phyloP scores from a whole-genome alignment of 177 flowering plant genomes.

The Vitis hybrid region DNA sequence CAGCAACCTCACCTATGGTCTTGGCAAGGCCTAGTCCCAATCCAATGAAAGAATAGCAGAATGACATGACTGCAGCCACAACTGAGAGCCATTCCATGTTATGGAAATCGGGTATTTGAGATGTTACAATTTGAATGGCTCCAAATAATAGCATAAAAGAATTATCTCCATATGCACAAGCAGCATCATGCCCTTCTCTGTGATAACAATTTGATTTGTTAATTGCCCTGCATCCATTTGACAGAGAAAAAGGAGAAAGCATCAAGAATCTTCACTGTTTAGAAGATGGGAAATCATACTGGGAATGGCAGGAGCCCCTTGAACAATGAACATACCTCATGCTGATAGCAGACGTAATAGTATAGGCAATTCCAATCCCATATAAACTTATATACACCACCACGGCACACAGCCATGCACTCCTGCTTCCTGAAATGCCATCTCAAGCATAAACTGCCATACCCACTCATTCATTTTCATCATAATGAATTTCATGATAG shows the following conservation, averaged over 20 bases:
- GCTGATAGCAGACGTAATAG: slow-evolving; percentile 46
- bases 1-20: slow-evolving; percentile 17
- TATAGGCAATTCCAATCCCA: slow-evolving; percentile 43
- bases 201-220: slow-evolving; percentile 37
- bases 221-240: background rate
- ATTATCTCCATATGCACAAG: slow-evolving; percentile 17
- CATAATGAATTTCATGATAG: too few species aligned
- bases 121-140: slow-evolving; percentile 25
- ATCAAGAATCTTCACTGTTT: background rate
- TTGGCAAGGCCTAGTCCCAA: slow-evolving; percentile 30
- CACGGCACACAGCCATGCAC: slow-evolving; percentile 29
- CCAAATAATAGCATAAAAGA: slow-evolving; percentile 27
- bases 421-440: slow-evolving; percentile 31
- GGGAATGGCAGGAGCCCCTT: background rate
- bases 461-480: too few species aligned
- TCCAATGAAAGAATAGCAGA: slow-evolving; percentile 28
- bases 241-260: background rate
- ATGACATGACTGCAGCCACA: slow-evolving; percentile 29
- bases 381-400: slow-evolving; percentile 29
- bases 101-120: slow-evolving; percentile 33
- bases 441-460: background rate
- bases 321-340: slow-evolving; percentile 29
- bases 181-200: slow-evolving; percentile 36
- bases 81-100: slow-evolving; percentile 32
- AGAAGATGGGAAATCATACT: background rate